These are phyloP conservation scores for Tetracentron sinense DNA, from an alignment of 164 flowering plant genomes.

Conservation along the genomic window DNA sequence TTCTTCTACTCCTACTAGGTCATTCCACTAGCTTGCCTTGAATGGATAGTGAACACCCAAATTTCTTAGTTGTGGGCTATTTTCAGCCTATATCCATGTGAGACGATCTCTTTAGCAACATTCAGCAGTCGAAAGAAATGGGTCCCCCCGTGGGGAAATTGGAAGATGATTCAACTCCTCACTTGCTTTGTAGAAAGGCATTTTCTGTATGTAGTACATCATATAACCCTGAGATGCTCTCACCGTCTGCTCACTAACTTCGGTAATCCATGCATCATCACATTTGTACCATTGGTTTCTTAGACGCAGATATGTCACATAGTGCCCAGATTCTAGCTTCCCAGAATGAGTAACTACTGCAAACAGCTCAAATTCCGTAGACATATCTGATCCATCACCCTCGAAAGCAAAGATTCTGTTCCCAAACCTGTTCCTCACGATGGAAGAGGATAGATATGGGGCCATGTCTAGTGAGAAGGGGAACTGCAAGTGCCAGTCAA, in stretches of 20 bases:
- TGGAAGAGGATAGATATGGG: conserved; percentile 60
- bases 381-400: conserved; percentile 46
- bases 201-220: conserved; percentile 57
- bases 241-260: conserved; percentile 52
- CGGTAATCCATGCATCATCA: conserved; percentile 70
- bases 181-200: conserved; percentile 31
- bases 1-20: too few relatives aligned
- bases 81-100: neutral
- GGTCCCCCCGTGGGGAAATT: conserved; percentile 34
- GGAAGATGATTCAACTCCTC: conserved; percentile 47
- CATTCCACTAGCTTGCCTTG: too few relatives aligned
- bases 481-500: conserved; percentile 55
- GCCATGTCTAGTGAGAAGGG: conserved; percentile 65
- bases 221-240: conserved; percentile 60
- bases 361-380: conserved; percentile 57
- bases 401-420: conserved; percentile 56
- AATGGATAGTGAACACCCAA: neutral
- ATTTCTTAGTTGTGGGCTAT: neutral
- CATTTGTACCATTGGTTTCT: conserved; percentile 66
- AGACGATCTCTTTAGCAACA: conserved; percentile 39
- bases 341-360: conserved; percentile 69
- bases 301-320: conserved; percentile 52
- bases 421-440: conserved; percentile 53
- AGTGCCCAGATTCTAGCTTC: conserved; percentile 65
- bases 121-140: conserved; percentile 42